Percentiles rank a stretch among this genome's conserved stretches.
phyloP scores from a whole-genome alignment of 768 basidiomycete genomes.

The Lactarius indigo region DNA sequence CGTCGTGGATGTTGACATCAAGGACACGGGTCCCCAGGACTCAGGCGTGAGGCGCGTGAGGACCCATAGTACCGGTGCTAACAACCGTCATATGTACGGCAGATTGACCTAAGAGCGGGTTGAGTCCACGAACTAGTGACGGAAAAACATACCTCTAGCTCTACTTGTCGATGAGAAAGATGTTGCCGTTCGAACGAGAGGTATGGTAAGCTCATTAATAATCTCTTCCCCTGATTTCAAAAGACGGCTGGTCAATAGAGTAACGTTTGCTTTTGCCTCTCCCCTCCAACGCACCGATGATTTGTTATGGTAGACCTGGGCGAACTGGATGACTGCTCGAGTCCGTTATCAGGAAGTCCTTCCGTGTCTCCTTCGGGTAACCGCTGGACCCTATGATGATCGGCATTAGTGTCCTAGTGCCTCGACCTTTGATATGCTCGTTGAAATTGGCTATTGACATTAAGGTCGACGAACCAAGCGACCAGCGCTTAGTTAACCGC shows the following conservation, averaged over 20 bases:
- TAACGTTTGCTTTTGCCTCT: background rate
- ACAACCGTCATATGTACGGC: conserved; percentile 19
- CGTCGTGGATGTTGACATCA: conserved; percentile 12
- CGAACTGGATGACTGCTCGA: too few relatives aligned
- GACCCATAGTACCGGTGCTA: conserved; percentile 3
- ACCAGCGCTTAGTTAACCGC: conserved; percentile 3
- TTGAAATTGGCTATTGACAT: conserved; percentile 8
- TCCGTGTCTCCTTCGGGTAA: background rate
- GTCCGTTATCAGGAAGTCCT: background rate
- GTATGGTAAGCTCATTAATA: background rate
- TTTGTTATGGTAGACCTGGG: background rate
- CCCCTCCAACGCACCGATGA: background rate
- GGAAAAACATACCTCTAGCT: conserved; percentile 16
- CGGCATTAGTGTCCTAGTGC: background rate
- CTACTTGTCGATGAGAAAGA: conserved; percentile 11
- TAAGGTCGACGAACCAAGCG: conserved; percentile 3
- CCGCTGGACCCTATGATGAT: background rate
- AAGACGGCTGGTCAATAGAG: background rate
- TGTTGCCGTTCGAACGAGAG: background rate
- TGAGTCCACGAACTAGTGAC: conserved; percentile 17
- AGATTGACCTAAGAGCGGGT: conserved; percentile 14
- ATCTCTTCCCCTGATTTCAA: background rate
- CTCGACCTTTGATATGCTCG: background rate
- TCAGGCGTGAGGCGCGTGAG: too few relatives aligned
- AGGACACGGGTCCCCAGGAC: conserved; percentile 5